Conservation (phyloP, 345 rosid genomes). For the Corchorus capsularis region DNA sequence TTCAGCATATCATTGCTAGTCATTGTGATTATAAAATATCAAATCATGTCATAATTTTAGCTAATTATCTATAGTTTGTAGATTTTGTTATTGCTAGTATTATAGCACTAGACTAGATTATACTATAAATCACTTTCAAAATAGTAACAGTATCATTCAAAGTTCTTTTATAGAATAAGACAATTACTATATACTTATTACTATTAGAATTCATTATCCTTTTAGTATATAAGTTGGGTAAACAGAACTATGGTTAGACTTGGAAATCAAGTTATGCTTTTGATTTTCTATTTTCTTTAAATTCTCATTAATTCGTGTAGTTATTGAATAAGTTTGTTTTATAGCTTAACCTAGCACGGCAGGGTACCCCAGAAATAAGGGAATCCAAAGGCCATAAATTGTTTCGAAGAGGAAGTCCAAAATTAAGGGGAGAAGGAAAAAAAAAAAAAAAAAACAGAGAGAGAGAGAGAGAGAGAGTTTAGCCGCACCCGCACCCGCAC, state of each 20-base stretch:
- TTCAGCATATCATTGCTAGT: neutral
- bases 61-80: neutral
- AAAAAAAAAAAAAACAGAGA: neutral
- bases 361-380: neutral
- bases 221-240: neutral
- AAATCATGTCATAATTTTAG: neutral
- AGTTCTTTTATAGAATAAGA: neutral
- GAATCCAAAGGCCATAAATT: conserved; percentile 18
- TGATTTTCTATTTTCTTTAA: no score
- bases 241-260: neutral
- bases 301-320: no score
- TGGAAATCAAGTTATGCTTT: neutral
- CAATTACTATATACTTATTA: neutral
- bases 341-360: neutral
- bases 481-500: neutral
- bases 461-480: conserved; percentile 26
- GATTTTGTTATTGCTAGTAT: neutral
- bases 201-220: neutral
- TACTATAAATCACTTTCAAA: neutral
- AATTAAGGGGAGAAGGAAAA: neutral
- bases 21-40: neutral
- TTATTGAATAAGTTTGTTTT: no score
- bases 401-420: neutral
- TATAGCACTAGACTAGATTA: no score
- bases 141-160: neutral